phyloP scores from a whole-genome alignment of 2,329 filamentous ascomycete species.

The Atkinsonella hypoxylon region DNA sequence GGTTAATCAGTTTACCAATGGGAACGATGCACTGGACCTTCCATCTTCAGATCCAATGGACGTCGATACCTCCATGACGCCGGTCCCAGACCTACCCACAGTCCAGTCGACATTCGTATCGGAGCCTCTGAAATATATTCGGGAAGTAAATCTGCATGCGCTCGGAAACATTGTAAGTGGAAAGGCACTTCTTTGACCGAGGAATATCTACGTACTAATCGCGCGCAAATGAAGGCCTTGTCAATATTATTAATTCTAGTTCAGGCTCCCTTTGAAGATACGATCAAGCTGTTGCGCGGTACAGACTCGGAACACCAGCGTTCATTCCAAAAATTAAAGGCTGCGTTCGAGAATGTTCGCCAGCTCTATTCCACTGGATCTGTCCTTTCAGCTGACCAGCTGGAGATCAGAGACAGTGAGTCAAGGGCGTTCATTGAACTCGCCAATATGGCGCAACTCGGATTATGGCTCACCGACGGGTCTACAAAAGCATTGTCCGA shows the following conservation, averaged over 20 bases:
- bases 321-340: constrained; percentile 20
- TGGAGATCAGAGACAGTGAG: constrained; percentile 21
- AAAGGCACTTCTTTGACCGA: neutral
- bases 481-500: constrained; percentile 27
- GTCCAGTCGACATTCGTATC: constrained; percentile 20
- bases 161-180: constrained; percentile 29
- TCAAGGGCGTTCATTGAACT: constrained; percentile 29
- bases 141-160: constrained; percentile 24
- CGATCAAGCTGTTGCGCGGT: constrained; percentile 21
- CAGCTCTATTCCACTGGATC: constrained; percentile 21
- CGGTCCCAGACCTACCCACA: constrained; percentile 17
- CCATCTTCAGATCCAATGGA: constrained; percentile 22
- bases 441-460: constrained; percentile 36
- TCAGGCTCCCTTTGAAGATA: constrained; percentile 25
- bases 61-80: constrained; percentile 16
- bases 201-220: neutral
- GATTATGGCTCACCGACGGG: constrained; percentile 26
- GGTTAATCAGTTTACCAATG: constrained; percentile 20
- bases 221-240: constrained; percentile 18
- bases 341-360: constrained; percentile 21
- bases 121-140: constrained; percentile 26
- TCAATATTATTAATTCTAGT: constrained; percentile 27
- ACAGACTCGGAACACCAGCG: constrained; percentile 21
- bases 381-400: constrained; percentile 22
- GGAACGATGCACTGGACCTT: constrained; percentile 11